Conservation (phyloP, 768 basidiomycete genomes). For the Suillus fuscotomentosus region DNA sequence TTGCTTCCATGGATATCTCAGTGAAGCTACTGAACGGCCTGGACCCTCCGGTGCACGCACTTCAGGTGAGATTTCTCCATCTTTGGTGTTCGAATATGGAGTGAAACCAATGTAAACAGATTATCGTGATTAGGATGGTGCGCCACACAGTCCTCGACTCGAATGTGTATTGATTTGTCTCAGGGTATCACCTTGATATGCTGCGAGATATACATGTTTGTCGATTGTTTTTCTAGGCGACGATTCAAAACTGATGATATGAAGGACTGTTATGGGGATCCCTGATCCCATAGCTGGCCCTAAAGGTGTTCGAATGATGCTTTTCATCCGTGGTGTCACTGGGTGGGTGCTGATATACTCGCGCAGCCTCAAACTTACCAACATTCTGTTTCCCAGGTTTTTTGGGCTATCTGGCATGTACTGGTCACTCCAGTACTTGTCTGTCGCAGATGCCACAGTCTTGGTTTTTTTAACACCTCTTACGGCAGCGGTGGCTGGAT, state of each 20-base stretch:
- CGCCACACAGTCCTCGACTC: conserved; percentile 8
- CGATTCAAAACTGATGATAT: background rate
- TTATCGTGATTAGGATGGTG: conserved; percentile 63
- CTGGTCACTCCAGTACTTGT: conserved; percentile 70
- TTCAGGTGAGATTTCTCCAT: conserved; percentile 42
- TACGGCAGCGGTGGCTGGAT: conserved; percentile 59
- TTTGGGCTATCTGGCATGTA: conserved; percentile 70
- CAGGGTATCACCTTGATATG: conserved; percentile 53
- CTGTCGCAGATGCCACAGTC: conserved; percentile 75
- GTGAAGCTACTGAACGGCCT: conserved; percentile 62
- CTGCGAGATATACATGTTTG: conserved; percentile 51
- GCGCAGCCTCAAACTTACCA: background rate
- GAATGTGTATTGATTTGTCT: background rate
- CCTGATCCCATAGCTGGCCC: conserved; percentile 68
- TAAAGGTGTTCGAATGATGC: conserved; percentile 57
- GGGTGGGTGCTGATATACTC: conserved; percentile 41
- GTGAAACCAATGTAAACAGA: conserved; percentile 22
- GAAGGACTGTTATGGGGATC: conserved; percentile 39
- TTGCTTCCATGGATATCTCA: conserved; percentile 57
- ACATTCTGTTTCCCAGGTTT: conserved; percentile 47
- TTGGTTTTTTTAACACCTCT: conserved; percentile 75
- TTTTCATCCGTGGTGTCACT: conserved; percentile 58
- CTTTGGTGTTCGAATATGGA: background rate
- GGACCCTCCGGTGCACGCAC: conserved; percentile 54
- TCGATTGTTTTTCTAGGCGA: conserved; percentile 5